phyloP scores from a whole-genome alignment of 2,329 filamentous ascomycete genomes.

The Aaosphaeria arxii region DNA sequence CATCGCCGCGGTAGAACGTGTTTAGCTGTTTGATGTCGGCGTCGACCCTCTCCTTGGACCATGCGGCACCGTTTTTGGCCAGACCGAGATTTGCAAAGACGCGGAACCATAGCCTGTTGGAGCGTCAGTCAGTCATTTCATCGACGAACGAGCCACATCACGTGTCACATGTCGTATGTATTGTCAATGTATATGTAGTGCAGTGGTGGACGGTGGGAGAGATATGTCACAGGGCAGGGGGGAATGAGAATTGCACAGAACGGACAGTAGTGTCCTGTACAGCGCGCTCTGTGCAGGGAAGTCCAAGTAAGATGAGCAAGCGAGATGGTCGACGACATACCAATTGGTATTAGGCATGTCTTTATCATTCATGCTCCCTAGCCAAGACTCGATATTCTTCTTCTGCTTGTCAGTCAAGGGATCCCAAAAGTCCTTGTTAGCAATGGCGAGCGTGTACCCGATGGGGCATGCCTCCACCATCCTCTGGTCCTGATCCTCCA shows the following conservation, averaged over 20 bases:
- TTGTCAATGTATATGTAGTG: background rate
- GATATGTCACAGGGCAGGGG: background rate
- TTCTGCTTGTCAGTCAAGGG: slow-evolving; percentile 61
- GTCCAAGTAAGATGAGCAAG: background rate
- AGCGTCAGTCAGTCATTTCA: slow-evolving; percentile 9
- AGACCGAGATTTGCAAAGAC: slow-evolving; percentile 79
- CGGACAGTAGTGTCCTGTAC: too few species aligned
- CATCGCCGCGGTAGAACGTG: slow-evolving; percentile 77
- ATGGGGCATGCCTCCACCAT: slow-evolving; percentile 86
- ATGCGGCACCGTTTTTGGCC: slow-evolving; percentile 70
- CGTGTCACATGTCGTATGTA: background rate
- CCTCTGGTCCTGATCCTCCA: slow-evolving; percentile 72
- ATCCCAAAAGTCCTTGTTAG: slow-evolving; percentile 62
- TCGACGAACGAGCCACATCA: background rate
- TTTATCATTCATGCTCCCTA: slow-evolving; percentile 76
- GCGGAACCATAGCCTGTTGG: slow-evolving; percentile 74
- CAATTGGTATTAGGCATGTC: slow-evolving; percentile 67
- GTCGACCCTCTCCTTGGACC: slow-evolving; percentile 67
- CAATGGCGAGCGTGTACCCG: slow-evolving; percentile 71
- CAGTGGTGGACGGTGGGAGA: background rate
- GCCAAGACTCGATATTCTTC: slow-evolving; percentile 66
- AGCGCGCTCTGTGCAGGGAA: background rate
- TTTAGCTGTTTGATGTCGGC: slow-evolving; percentile 75
- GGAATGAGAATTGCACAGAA: background rate
- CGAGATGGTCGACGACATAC: slow-evolving; percentile 28